Base-by-base conservation (phyloP, 192 early-diverging fungal species). In the Dissophora ornata region DNA sequence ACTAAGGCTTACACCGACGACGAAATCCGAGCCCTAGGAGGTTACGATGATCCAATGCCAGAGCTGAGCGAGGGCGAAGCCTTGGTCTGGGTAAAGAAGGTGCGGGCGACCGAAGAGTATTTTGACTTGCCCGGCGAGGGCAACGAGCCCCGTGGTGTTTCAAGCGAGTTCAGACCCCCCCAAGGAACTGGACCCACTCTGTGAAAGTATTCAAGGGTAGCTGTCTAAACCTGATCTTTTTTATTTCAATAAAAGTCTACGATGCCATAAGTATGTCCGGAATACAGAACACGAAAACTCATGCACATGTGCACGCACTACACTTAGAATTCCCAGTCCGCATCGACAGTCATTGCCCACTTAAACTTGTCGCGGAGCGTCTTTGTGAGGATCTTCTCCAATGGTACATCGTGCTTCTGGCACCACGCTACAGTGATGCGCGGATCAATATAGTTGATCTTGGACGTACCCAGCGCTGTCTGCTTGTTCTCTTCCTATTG, bases 391-490 rank as follows among this genome's bases (percentile, higher is more conserved):
- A 97, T 94, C 83, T 96, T 97, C 48, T 95, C 96, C 24, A 96
- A 38, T 1, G 96, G 95, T 4, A 99, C 95, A 54, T 90, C 81
- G 69, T 93, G 80, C 69, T 94, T 94, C 56, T 90, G 84, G 81
- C 95, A 95, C 97, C 97, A 99, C 15, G 94, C 92, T 9, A 89
- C 89, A 1, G 94, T 93, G 51, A 99, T 99, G 34, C 97, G 90
- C 33, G 97, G 97, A 70, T 99, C 97, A 58, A 98, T 96, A 83
- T 99, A 99, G 83, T 99, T 99, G 81, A 95, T 91, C 83, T 98
- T 98, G 30, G 96, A 97, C 2, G 97, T 99, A 19, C 95, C 90
- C 64, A 99, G 81, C 0, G 97, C 93, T 15, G 96, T 97, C 36
- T 93, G 90, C 82, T 97, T 99, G 85, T 95, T 96, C 61, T 97